Conservation (phyloP, 202 grass and related monocot species). For the Sporobolus alterniflorus region DNA sequence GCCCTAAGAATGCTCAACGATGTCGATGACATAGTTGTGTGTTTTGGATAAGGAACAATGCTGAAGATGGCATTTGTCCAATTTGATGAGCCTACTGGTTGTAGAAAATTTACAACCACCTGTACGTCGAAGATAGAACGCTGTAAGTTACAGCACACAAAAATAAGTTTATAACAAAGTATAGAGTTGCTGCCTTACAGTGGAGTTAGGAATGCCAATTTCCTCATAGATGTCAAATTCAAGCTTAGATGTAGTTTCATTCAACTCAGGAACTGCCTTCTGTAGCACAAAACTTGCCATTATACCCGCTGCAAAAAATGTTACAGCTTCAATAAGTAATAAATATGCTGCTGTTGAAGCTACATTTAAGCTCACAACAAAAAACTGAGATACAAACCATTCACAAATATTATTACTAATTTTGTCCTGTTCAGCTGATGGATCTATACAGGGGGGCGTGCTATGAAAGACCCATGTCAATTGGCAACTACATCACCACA, state of each 20-base stretch:
- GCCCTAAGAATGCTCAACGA: constrained; percentile 81
- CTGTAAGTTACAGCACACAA: neutral
- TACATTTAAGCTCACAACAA: constrained; percentile 6
- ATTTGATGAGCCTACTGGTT: constrained; percentile 51
- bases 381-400: constrained; percentile 2
- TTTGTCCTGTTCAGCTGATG: neutral
- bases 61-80: constrained; percentile 82
- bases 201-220: constrained; percentile 78
- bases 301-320: constrained; percentile 74
- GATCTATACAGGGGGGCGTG: constrained; percentile 12
- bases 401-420: neutral
- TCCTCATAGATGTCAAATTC: constrained; percentile 91
- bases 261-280: constrained; percentile 64
- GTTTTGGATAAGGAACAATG: constrained; percentile 80
- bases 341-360: neutral
- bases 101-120: constrained; percentile 73
- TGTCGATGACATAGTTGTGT: constrained; percentile 66
- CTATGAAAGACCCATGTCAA: neutral
- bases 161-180: constrained; percentile 11
- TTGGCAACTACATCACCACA: neutral
- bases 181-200: constrained; percentile 51
- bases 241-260: constrained; percentile 67
- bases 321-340: constrained; percentile 8
- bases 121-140: constrained; percentile 28
- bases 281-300: constrained; percentile 79